phyloP scores from a whole-genome alignment of 352 stramenopile genomes.

The Globisporangium ultimum region DNA sequence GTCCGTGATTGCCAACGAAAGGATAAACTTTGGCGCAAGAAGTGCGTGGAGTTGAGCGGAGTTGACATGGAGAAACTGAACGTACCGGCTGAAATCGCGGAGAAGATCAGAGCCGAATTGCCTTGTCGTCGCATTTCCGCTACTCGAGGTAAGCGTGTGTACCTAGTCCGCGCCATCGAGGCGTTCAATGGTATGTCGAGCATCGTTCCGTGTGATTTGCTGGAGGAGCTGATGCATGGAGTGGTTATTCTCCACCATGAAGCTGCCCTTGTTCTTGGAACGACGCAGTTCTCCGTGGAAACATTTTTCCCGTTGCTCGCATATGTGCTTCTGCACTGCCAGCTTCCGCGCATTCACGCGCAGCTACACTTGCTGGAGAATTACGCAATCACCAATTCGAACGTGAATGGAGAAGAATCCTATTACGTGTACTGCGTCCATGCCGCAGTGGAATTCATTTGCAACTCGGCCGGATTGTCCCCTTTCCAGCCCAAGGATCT shows the following conservation, averaged over 20 bases:
- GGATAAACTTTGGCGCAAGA: conserved; percentile 82
- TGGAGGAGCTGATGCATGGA: conserved; percentile 84
- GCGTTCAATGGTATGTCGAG: conserved; percentile 79
- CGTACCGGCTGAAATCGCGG: conserved; percentile 46
- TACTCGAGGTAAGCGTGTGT: conserved; percentile 28
- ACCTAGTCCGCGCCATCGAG: conserved; percentile 64
- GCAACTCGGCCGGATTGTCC: conserved; percentile 46
- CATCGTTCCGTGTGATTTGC: conserved; percentile 77
- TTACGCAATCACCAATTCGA: conserved; percentile 75
- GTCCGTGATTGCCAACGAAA: conserved; percentile 76
- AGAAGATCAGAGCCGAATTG: conserved; percentile 53
- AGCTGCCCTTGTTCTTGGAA: conserved; percentile 81
- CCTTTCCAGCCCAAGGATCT: not conserved
- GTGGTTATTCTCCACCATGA: conserved; percentile 83
- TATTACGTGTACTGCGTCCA: conserved; percentile 90
- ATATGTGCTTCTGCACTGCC: conserved; percentile 77
- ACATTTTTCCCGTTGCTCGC: conserved; percentile 84
- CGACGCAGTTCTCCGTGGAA: conserved; percentile 84
- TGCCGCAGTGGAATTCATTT: conserved; percentile 80
- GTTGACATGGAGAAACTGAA: conserved; percentile 68
- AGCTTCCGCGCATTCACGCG: conserved; percentile 66
- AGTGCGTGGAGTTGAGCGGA: conserved; percentile 53
- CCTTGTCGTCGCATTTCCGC: conserved; percentile 41
- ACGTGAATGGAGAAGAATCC: conserved; percentile 83
- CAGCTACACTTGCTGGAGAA: conserved; percentile 83